These are phyloP conservation scores for Saitoella complicata DNA, from an alignment of 805 yeast genomes.

Conservation along the genomic window DNA sequence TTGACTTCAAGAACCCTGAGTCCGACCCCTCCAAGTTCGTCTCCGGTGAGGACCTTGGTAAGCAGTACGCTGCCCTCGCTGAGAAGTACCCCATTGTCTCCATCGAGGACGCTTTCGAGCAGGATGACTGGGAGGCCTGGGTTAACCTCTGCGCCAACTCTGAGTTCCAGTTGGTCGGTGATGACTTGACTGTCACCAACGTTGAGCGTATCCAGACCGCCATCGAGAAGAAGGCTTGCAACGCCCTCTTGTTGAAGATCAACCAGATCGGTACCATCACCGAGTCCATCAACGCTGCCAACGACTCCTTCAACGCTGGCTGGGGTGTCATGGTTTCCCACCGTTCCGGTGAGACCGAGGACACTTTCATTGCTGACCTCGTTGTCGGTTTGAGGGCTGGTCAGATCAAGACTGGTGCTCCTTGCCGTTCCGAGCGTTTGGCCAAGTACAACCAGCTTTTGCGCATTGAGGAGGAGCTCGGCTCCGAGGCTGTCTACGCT, in stretches of 20 bases:
- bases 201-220: conserved; percentile 87
- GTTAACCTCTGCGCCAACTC: conserved; percentile 47
- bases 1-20: conserved; percentile 96
- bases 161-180: conserved; percentile 79
- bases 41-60: conserved; percentile 74
- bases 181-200: conserved; percentile 98
- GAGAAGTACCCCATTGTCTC: conserved; percentile 94
- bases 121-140: conserved; percentile 99
- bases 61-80: conserved; percentile 62
- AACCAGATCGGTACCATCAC: conserved; percentile 96
- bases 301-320: conserved; percentile 84
- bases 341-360: conserved; percentile 99
- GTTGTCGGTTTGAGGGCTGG: conserved; percentile 96
- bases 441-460: conserved; percentile 97
- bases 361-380: conserved; percentile 93
- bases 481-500: conserved; percentile 92
- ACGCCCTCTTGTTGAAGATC: conserved; percentile 89
- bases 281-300: conserved; percentile 94
- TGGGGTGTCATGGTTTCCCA: conserved; percentile 99
- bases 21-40: conserved; percentile 85
- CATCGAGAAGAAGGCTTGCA: conserved; percentile 89
- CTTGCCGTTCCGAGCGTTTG: conserved; percentile 99
- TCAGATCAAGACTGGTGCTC: conserved; percentile 99
- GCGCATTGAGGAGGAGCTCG: conserved; percentile 97
- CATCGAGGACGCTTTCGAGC: conserved; percentile 97